Conservation (phyloP, 352 stramenopile genomes). For the Phytopythium oedochilum region DNA sequence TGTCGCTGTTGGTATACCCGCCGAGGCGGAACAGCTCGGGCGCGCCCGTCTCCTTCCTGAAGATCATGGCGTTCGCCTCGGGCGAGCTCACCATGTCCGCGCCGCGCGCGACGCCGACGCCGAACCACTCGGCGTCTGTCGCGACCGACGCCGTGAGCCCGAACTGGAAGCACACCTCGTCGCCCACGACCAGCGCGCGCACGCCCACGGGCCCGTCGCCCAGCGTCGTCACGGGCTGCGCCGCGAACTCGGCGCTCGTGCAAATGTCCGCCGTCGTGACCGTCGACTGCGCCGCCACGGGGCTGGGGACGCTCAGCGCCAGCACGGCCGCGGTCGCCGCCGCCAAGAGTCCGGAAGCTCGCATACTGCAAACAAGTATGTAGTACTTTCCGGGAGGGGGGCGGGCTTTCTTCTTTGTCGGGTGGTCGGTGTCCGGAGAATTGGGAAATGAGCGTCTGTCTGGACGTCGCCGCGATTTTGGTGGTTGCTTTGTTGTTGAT, state of each 20-base stretch:
- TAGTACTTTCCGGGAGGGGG: neutral
- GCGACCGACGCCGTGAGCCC: conserved; percentile 32
- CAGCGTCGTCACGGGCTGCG: conserved; percentile 33
- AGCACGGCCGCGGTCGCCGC: conserved; percentile 4
- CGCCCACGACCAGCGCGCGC: conserved; percentile 46
- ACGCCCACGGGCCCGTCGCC: conserved; percentile 58
- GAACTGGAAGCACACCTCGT: conserved; percentile 68
- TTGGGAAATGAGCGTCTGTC: no score
- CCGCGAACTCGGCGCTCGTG: conserved; percentile 45
- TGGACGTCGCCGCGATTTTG: no score
- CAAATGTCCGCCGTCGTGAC: conserved; percentile 34
- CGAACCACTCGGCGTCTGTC: conserved; percentile 49
- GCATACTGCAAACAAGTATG: conserved; percentile 1
- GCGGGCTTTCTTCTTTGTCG: neutral
- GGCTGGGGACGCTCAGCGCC: neutral
- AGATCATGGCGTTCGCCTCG: conserved; percentile 67
- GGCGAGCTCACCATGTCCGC: conserved; percentile 68
- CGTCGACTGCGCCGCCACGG: conserved; percentile 2
- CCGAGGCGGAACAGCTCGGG: conserved; percentile 46
- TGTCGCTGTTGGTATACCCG: conserved; percentile 37
- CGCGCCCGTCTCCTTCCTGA: conserved; percentile 30
- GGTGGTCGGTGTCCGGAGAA: neutral
- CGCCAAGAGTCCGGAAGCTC: conserved; percentile 9
- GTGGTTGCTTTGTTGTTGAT: no score
- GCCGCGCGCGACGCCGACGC: conserved; percentile 38